These are phyloP conservation scores for Pezicula carpinea DNA, from an alignment of 2,329 filamentous ascomycete genomes.

Conservation along the genomic window DNA sequence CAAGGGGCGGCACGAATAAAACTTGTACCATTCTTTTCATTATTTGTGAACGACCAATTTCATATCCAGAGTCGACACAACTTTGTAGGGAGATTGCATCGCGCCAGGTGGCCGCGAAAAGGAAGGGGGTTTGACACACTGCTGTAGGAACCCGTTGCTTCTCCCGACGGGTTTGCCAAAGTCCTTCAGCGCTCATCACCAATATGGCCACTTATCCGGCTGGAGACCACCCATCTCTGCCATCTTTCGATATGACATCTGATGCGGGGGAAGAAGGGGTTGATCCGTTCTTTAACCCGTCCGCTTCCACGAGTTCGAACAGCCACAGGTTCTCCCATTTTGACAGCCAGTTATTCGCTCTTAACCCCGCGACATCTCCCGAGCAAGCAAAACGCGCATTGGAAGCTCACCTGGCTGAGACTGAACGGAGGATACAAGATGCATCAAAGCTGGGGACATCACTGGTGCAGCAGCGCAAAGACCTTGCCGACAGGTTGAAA, in stretches of 20 bases:
- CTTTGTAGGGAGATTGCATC: too few relatives aligned
- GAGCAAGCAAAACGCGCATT: conserved; percentile 83
- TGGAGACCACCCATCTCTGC: conserved; percentile 19
- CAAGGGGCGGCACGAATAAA: too few relatives aligned
- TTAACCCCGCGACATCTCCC: conserved; percentile 74
- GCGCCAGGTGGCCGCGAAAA: too few relatives aligned
- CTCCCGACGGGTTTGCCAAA: background rate
- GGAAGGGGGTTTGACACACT: too few relatives aligned
- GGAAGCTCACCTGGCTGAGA: conserved; percentile 88
- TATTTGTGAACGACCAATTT: too few relatives aligned
- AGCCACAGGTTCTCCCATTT: conserved; percentile 81
- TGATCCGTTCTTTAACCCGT: conserved; percentile 52
- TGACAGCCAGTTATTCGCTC: conserved; percentile 72
- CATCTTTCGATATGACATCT: conserved; percentile 14
- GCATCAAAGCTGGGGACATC: conserved; percentile 84
- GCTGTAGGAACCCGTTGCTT: too few relatives aligned
- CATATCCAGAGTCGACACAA: too few relatives aligned
- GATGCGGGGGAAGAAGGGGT: background rate
- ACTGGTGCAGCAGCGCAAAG: conserved; percentile 79
- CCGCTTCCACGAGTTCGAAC: conserved; percentile 43
- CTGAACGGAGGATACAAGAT: conserved; percentile 85
- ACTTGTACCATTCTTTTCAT: too few relatives aligned
- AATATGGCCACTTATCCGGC: conserved; percentile 23
- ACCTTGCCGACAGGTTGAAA: conserved; percentile 74
- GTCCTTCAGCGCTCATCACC: conserved; percentile 25